These are phyloP conservation scores for Scutellaria baicalensis DNA, from an alignment of 257 asterid genomes.

Conservation along the genomic window DNA sequence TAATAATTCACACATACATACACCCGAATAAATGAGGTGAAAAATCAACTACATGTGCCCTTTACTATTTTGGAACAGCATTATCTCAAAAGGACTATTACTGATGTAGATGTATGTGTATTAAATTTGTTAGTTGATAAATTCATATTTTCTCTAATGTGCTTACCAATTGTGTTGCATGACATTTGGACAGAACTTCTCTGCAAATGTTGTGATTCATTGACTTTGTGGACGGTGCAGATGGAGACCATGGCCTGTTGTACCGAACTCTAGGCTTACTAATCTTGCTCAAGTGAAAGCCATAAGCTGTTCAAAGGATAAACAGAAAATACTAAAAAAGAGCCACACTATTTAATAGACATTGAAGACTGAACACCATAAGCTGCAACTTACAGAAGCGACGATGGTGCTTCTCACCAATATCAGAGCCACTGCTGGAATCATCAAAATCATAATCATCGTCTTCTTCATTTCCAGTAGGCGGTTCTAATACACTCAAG, in stretches of 20 bases:
- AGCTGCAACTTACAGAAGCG: slow-evolving; percentile 50
- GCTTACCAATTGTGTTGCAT: slow-evolving; percentile 41
- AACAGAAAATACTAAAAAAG: not conserved
- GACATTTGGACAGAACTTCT: slow-evolving; percentile 43
- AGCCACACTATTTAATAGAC: not conserved
- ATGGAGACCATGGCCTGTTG: slow-evolving; percentile 56
- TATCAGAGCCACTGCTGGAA: slow-evolving; percentile 78
- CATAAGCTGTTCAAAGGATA: slow-evolving; percentile 46
- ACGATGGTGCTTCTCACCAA: slow-evolving; percentile 48
- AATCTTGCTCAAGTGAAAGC: slow-evolving; percentile 58
- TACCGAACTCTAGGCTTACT: slow-evolving; percentile 66
- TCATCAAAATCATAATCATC: slow-evolving; percentile 64
- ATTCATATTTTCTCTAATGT: not conserved
- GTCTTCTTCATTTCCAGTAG: slow-evolving; percentile 84
- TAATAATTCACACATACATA: not conserved
- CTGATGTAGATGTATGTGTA: not conserved
- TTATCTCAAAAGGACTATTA: not conserved
- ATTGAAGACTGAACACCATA: slow-evolving; percentile 1
- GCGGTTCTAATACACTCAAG: slow-evolving; percentile 83
- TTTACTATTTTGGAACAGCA: not conserved
- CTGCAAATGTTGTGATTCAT: slow-evolving; percentile 35
- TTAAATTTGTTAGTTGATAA: not conserved
- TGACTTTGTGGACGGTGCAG: slow-evolving; percentile 52
- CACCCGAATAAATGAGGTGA: not conserved
- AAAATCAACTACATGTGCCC: not conserved